Conservation (phyloP, 1,284 basidiomycete genomes). For the Coniophora puteana region DNA sequence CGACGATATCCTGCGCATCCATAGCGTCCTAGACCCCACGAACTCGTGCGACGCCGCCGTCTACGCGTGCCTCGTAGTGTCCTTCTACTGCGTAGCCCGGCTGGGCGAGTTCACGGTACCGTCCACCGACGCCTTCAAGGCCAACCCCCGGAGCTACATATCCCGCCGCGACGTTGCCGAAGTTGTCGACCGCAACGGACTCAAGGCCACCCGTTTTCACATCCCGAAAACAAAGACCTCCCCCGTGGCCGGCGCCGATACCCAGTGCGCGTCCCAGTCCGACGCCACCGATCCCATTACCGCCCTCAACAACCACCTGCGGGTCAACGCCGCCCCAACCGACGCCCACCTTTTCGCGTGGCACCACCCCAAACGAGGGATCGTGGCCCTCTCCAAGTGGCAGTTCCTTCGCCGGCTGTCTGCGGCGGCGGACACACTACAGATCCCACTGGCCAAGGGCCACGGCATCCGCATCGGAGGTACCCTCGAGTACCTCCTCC, state of each 20-base stretch:
- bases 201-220: constrained; percentile 18
- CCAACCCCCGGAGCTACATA: constrained; percentile 20
- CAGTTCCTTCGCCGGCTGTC: too few species aligned
- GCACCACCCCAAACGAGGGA: constrained; percentile 1
- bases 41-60: constrained; percentile 28
- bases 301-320: constrained; percentile 1
- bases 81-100: constrained; percentile 29
- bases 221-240: constrained; percentile 29
- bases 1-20: constrained; percentile 12
- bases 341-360: constrained; percentile 5
- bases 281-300: constrained; percentile 1
- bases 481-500: constrained; percentile 11
- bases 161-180: constrained; percentile 12
- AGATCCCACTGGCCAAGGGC: constrained; percentile 2
- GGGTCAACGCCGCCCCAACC: not conserved
- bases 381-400: not conserved
- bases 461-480: constrained; percentile 10
- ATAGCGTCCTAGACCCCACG: constrained; percentile 12
- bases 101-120: constrained; percentile 34
- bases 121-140: constrained; percentile 22
- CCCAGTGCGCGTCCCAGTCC: not conserved
- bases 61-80: constrained; percentile 28
- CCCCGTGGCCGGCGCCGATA: constrained; percentile 18
- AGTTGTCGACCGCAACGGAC: constrained; percentile 11
- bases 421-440: not conserved